Base-by-base conservation (phyloP, 2,329 filamentous ascomycete species). In the Penicillium paneum region DNA sequence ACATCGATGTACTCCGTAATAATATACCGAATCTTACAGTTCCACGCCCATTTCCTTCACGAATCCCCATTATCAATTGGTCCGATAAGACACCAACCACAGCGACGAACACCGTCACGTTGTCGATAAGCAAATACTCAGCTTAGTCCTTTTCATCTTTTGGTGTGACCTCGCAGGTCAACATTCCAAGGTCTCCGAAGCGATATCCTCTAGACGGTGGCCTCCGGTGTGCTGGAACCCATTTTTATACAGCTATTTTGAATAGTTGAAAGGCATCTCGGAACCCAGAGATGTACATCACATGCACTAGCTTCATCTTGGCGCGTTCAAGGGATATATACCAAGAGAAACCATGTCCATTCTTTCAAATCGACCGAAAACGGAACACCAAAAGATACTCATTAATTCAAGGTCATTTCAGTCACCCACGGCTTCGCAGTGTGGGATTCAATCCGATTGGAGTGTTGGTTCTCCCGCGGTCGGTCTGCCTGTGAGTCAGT, bases 71-170 rank as follows among this genome's bases (percentile, higher is more conserved):
- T 64, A 62, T 64, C 62, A 62, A 63, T 60, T 44, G 49, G 45
- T 36, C 52, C 49, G 60, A 62, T 64, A 65, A 67, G 61, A 61
- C 68, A 61, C 68, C 68, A 71, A 71, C 68, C 68, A 71, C 65
- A 62, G 43, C 55, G 17, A 46, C 44, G 54, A 52, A 44, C 61
- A 24, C 42, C 59, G 55, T 58, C 68, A 70, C 68, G 68, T 70
- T 71, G 26, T 19, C 11, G 46, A 49, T 54, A 49, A 54, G 45
- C 32, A 39, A 29, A 19, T 52, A 17, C 41, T 52, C 49, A 46
- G 49, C 42, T 52, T 47, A 32, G 26, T 40, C 28, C 8, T 32
- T 44, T 44, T n/a, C 26, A 1, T 34, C 38, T 28, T 17, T 35
- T 47, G 29, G 31, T 34, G 48, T 35, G 24, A 10, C 17, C 12